Evolutionary conservation across 2,329 filamentous ascomycete species (phyloP).

Genomic region (Ophioceras dolichostomum): DNA sequence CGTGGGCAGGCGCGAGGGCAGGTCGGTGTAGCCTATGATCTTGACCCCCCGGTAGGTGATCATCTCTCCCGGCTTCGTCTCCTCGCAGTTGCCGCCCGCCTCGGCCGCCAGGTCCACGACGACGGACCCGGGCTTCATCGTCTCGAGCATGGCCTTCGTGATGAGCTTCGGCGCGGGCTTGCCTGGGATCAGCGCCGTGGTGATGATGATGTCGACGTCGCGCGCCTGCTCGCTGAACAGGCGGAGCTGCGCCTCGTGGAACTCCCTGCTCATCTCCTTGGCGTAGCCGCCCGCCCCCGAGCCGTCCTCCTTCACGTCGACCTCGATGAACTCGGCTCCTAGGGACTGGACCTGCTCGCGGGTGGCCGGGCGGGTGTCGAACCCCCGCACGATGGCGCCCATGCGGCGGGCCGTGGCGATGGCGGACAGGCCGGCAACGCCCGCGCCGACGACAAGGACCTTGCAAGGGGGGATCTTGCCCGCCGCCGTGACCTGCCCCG

Average conservation of each 20-base stretch:
- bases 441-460: constrained; percentile 73
- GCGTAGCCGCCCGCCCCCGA: constrained; percentile 78
- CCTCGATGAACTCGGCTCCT: constrained; percentile 82
- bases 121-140: constrained; percentile 84
- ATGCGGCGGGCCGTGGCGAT: constrained; percentile 78
- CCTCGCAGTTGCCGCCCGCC: constrained; percentile 78
- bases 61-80: constrained; percentile 62
- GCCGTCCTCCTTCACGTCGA: constrained; percentile 74
- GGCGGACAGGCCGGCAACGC: constrained; percentile 77
- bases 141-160: constrained; percentile 63
- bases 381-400: constrained; percentile 81
- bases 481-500: constrained; percentile 80
- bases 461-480: constrained; percentile 87
- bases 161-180: constrained; percentile 74
- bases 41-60: constrained; percentile 65
- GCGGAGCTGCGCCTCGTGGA: constrained; percentile 87
- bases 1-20: constrained; percentile 75
- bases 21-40: constrained; percentile 79
- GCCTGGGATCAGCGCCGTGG: constrained; percentile 82
- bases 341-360: constrained; percentile 84
- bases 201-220: constrained; percentile 88
- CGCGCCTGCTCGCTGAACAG: constrained; percentile 77
- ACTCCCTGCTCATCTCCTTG: constrained; percentile 90
- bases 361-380: constrained; percentile 80
- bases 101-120: constrained; percentile 83